Base-by-base conservation (phyloP, 2,329 filamentous ascomycete genomes). In the Fusarium staphyleae region DNA sequence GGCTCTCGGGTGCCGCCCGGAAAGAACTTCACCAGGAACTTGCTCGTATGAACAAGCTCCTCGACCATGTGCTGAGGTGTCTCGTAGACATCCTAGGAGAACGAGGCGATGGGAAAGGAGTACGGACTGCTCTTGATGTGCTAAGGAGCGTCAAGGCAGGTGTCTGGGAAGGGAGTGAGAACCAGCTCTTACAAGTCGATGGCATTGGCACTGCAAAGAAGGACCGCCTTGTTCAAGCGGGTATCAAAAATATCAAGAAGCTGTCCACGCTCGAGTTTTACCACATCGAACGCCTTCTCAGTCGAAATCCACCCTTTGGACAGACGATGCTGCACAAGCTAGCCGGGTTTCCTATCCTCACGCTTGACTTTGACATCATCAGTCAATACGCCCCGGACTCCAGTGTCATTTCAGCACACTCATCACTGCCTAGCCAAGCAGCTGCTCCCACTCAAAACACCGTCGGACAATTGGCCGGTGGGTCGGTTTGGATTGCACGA, bases 271-370 rank as follows among this genome's bases (percentile, higher is more conserved):
- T 85, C 12, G 87, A 93, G 29, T 78, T 87, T 19, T 82, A 86
- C 46, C 82, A 85, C 19, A 90, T 99, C 44, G 93, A 98, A 66
- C 82, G 86, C 40, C 75, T 91, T 18, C 72, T 96, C 39, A 88
- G 86, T 58, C 87, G 88, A 47, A 91, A 96, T 61, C 90, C 92
- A 0, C 91, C 93, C 0, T 96, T 89, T 68, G 95, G 93, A 0
- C 81, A 83, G 36, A 87, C 87, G 34, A 69, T 96, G 34, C 75
- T 89, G 12, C 83, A 85, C 11, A 77, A 79, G 15, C 73, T 95
- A 9, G 82, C 81, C 2, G 78, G 80, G 0, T 98, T 97, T 65
- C 95, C 95, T 11, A 70, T 72, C 3, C 66, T 87, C 14, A 74
- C 66, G 1, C 55, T 86, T 29, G 65, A 71, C 11, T 68, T 75